Conservation (phyloP, 2,329 filamentous ascomycete species). For the Malbranchea zuffiana region DNA sequence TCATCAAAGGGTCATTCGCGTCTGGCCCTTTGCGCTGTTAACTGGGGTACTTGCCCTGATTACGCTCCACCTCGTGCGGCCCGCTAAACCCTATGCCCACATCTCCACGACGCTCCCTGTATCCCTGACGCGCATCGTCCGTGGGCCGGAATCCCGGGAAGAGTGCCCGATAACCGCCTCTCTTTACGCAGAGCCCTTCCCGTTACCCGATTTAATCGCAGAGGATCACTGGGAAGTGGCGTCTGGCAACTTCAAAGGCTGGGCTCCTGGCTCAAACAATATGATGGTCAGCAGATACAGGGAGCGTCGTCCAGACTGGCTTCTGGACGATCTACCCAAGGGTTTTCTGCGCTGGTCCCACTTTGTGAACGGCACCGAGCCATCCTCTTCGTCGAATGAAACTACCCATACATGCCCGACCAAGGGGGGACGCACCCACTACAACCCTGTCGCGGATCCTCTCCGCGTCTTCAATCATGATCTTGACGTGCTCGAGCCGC, state of each 20-base stretch:
- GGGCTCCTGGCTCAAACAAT: constrained; percentile 18
- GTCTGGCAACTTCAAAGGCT: constrained; percentile 23
- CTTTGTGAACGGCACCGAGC: not conserved
- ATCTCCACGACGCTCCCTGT: constrained; percentile 24
- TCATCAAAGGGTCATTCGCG: constrained; percentile 8
- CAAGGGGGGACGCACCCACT: constrained; percentile 14
- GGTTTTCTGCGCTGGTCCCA: constrained; percentile 22
- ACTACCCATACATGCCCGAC: not conserved
- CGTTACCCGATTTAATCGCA: constrained; percentile 19
- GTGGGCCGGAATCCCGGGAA: constrained; percentile 1
- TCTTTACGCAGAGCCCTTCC: constrained; percentile 17
- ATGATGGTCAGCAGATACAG: constrained; percentile 10
- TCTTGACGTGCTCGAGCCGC: constrained; percentile 18
- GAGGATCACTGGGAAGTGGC: constrained; percentile 22
- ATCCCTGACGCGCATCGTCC: constrained; percentile 18
- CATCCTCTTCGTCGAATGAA: constrained; percentile 2
- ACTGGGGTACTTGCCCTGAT: constrained; percentile 9
- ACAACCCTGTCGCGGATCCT: constrained; percentile 23
- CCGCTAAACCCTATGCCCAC: constrained; percentile 22
- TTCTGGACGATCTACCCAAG: constrained; percentile 17
- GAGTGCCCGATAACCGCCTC: constrained; percentile 8
- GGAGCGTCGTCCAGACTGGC: constrained; percentile 17
- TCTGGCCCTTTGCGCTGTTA: constrained; percentile 17
- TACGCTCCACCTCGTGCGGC: constrained; percentile 19
- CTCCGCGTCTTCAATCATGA: constrained; percentile 25